These are phyloP conservation scores for Anisodus tanguticus DNA, from an alignment of 257 asterid genomes.

Conservation along the genomic window DNA sequence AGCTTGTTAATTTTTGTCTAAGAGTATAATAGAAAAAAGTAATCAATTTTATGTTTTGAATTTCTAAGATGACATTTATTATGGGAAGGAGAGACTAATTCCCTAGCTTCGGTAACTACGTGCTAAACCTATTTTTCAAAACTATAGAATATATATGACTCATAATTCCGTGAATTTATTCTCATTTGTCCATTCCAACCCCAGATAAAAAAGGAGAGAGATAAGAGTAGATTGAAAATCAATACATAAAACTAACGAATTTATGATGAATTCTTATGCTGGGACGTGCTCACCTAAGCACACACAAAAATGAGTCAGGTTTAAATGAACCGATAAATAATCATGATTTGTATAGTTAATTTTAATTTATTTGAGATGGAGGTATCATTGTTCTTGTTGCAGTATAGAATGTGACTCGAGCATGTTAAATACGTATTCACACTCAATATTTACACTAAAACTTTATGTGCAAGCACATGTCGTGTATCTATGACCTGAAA, in stretches of 20 bases:
- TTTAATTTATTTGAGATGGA: background rate
- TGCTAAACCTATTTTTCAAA: conserved; percentile 12
- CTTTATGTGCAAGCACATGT: no score
- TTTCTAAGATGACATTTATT: no score
- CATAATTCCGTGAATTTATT: background rate
- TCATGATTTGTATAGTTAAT: background rate
- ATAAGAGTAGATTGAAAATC: background rate
- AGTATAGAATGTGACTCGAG: background rate
- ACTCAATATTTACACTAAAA: background rate
- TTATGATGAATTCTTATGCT: background rate
- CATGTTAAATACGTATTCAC: background rate
- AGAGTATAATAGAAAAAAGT: no score
- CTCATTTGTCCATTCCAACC: background rate
- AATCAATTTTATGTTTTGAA: no score
- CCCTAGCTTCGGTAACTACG: conserved; percentile 23
- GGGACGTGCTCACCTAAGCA: background rate
- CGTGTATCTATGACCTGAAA: no score
- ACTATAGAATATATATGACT: background rate
- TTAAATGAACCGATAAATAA: background rate
- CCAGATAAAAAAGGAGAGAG: background rate
- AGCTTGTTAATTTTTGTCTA: no score
- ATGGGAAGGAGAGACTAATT: background rate
- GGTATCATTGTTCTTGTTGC: background rate
- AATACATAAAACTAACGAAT: no score
- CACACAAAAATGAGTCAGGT: background rate